phyloP scores from a whole-genome alignment of 306 rosid species.

The Dalbergia oliveri region DNA sequence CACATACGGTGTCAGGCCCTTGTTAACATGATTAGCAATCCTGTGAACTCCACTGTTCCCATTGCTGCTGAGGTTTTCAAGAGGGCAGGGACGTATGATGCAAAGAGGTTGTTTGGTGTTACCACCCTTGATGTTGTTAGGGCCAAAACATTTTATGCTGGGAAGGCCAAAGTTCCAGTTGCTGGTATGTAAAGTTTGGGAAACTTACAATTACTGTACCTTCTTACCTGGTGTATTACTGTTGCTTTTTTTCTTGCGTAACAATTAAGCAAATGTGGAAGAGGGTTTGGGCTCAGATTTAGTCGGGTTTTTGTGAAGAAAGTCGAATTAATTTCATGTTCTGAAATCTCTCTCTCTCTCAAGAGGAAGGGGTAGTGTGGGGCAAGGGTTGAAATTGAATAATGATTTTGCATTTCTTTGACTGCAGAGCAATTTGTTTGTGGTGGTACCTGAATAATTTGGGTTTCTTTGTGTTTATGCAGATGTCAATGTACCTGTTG shows the following conservation, averaged over 20 bases:
- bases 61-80: conserved; percentile 97
- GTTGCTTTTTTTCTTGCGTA: background rate
- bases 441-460: background rate
- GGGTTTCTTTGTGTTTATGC: conserved; percentile 50
- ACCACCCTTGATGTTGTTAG: conserved; percentile 98
- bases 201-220: conserved; percentile 1
- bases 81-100: conserved; percentile 90
- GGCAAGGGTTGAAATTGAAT: conserved; percentile 25
- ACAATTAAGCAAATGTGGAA: background rate
- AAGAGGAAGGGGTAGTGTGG: background rate
- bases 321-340: background rate
- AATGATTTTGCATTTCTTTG: conserved; percentile 19
- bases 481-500: conserved; percentile 96
- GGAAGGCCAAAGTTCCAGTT: conserved; percentile 83
- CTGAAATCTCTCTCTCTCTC: background rate
- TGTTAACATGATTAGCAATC: conserved; percentile 95
- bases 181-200: conserved; percentile 64
- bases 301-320: conserved; percentile 8
- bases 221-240: background rate
- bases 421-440: conserved; percentile 1
- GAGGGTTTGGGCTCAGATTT: conserved; percentile 1
- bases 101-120: conserved; percentile 90
- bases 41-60: conserved; percentile 97
- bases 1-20: conserved; percentile 69
- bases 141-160: conserved; percentile 97